A percentile compares a stretch with the other conserved stretches of the same genome.
phyloP scores from a whole-genome alignment of 495 filamentous ascomycete genomes.

The Cairneyella variabilis region DNA sequence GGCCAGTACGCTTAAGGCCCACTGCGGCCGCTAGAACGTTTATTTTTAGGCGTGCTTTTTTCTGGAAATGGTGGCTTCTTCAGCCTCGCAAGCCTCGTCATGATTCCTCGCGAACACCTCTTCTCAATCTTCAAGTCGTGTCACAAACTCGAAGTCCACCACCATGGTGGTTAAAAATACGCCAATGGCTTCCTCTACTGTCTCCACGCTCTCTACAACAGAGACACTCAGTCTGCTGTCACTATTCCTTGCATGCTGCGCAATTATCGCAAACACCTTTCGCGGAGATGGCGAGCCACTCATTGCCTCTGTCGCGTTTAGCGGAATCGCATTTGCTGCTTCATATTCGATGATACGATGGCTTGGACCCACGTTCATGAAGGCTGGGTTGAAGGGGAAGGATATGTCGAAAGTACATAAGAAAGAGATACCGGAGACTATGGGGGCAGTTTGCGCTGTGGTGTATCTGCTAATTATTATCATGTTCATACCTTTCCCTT shows the following conservation, averaged over 20 bases:
- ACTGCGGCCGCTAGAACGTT: too few relatives aligned
- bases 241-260: slow-evolving; percentile 65
- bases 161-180: background rate
- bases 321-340: slow-evolving; percentile 75
- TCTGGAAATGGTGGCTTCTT: too few relatives aligned
- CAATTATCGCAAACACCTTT: slow-evolving; percentile 77
- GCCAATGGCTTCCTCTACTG: slow-evolving; percentile 25
- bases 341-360: slow-evolving; percentile 84
- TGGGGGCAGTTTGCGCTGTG: slow-evolving; percentile 93
- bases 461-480: slow-evolving; percentile 87
- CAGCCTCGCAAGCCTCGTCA: too few relatives aligned
- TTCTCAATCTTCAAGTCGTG: too few relatives aligned
- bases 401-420: slow-evolving; percentile 77
- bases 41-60: too few relatives aligned
- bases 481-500: slow-evolving; percentile 90
- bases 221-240: slow-evolving; percentile 69
- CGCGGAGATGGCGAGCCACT: slow-evolving; percentile 83
- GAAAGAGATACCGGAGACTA: slow-evolving; percentile 86
- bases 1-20: too few relatives aligned
- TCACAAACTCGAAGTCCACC: too few relatives aligned
- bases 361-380: slow-evolving; percentile 89
- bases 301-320: slow-evolving; percentile 81
- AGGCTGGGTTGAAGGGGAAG: slow-evolving; percentile 82
- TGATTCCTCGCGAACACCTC: too few relatives aligned
- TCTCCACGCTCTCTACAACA: slow-evolving; percentile 49